Base-by-base conservation (phyloP, 345 rosid genomes). In the Gossypium stocksii region DNA sequence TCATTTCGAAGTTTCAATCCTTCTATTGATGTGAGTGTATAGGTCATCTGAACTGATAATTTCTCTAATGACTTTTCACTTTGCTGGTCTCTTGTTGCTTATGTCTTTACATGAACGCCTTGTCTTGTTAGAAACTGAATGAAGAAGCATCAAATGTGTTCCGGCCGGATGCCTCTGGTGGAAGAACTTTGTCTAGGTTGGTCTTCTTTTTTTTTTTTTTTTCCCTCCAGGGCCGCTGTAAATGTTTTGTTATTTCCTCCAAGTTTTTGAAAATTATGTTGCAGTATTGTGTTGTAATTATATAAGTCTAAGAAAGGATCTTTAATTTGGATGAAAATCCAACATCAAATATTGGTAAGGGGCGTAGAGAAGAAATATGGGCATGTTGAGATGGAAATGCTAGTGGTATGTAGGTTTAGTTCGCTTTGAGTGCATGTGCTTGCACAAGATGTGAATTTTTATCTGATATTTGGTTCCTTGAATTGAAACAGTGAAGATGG, bases 1-100 rank as follows among this genome's bases (percentile, higher is more conserved):
- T 96, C 99, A 48, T 95, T 95, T 85, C 89, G 81, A 77, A 90
- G 91, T 82, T 96, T 93, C 82, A 93, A 91, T 83, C 97, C 99
- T 67, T 85, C 91, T 71, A 85, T 90, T 57, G 97, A 96, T 89
- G 97, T 91, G 87, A 87, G 97, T 90, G 75, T 82, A 65, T 63
- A 46, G 74, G 71, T 59, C 46, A 29, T 19, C 66, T 77, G 77
- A 66, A 71, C 77, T 25, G 38, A 67, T 44, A 54, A 6, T 59
- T 80, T 83, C 20, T 49, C 54, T 53, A 8, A 56, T 67, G 43
- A 76, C 53, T 58, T 12, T 71, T 59, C 43, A 11, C 75, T 66
- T 73, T 77, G 48, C 34, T 34, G 74, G 78, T 72, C 70, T 74
- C 43, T 77, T 20, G 59, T 70, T 64, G 49, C 69, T 57, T 79